Evolutionary conservation across 2,329 filamentous ascomycete genomes (phyloP), one percentile per base, ranked within the genome.

Genomic region (Monosporascus sp.): DNA sequence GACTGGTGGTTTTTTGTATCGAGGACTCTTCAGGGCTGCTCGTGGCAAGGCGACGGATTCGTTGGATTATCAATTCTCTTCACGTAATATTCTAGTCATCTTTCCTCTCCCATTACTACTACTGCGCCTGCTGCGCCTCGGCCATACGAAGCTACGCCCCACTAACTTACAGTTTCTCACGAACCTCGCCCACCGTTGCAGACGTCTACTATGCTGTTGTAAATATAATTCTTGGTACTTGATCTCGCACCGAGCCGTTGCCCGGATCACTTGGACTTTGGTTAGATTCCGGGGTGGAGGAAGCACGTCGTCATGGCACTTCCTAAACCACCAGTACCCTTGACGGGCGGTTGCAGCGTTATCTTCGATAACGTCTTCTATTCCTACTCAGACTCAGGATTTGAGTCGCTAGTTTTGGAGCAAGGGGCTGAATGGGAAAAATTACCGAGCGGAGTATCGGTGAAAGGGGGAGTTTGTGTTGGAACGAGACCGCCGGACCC

Each of bases 281-380:
- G 39, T 54, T 50, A 36, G 31, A 44, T 42, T 42, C 54, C 48
- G 49, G 51, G 41, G 42, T 51, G 34, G 50, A 54, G 47, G 44
- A 46, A 50, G 47, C 45, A 48, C 51, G 53, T 56, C 64, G 70
- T 59, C 50, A 95, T 95, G 90, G 75, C 84, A 65, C 76, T 86
- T 52, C 90, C 90, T 48, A 73, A 83, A 65, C 90, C 91, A 50
- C 74, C 81, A 50, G 79, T 84, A 66, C 76, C 85, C 57, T 74
- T 97, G 68, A 81, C 84, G 69, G 84, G 86, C 70, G 85, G 89
- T 64, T 97, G 93, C 72, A 90, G 91, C 53, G 83, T 88, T 65
- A 80, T 97, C 56, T 78, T 89, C 74, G 78, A 91, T 66, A 85
- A 91, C 69, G 90, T 85, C 14, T 82, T 97, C 50, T 97, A 95